Evolutionary conservation across 306 rosid species (phyloP), one percentile per base, ranked within the genome.

Genomic region (Casuarina equisetifolia): DNA sequence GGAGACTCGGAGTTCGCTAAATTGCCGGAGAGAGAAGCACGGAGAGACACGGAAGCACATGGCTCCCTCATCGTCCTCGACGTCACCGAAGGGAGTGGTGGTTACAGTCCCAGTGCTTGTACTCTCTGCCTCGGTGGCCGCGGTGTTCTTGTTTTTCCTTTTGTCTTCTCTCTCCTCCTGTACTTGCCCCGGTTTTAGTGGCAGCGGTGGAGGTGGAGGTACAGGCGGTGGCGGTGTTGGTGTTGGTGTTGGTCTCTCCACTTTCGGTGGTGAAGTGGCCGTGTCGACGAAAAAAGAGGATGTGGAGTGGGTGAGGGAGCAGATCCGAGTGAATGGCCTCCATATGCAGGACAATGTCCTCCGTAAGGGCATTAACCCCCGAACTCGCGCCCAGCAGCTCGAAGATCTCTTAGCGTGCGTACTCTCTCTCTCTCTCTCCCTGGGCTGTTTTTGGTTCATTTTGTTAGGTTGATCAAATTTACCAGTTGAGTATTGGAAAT

Each of bases 311-410:
- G 88, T 93, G 69, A 88, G 77, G 82, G 83, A 82, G 78, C 98
- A 93, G 89, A 93, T 93, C 85, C 89, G 72, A 68, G 81, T 80
- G 46, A 93, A 91, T 68, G 95, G 98, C 16, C 77, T 93, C 77
- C 96, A 88, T 68, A 93, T 93, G 98, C 96, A 87, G 13, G 92
- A 91, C 2, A 93, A 93, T 57, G 90, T 93, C 78, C 91, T 93
- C 66, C 90, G 98, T 9, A 93, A 93, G 87, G 98, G 98, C 46
- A 93, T 93, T 70, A 93, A 93, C 70, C 98, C 97, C 73, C 91
- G 96, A 51, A 85, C 96, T 4, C 79, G 98, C 77, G 96, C 83
- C 53, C 89, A 93, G 75, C 97, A 93, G 82, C 98, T 93, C 53
- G 90, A 88, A 84, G 98, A 91, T 88, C 87, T 93, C 75, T 74